These are phyloP conservation scores for Volvox reticuliferus DNA, from an alignment of 139 green algal species.

Conservation along the genomic window DNA sequence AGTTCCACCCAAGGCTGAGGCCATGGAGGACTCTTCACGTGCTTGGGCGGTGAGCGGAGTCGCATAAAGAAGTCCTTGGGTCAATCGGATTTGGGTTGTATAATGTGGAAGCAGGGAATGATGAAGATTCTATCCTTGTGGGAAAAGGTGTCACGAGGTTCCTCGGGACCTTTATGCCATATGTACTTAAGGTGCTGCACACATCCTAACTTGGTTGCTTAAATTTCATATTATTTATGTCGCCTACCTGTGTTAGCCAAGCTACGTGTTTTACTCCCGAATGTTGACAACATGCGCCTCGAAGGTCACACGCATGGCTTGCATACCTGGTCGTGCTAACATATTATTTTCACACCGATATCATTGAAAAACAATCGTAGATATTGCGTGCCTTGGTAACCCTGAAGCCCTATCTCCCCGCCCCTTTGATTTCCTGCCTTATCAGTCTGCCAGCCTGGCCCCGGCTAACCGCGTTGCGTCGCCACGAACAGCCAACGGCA, in stretches of 20 bases:
- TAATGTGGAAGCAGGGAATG: not conserved
- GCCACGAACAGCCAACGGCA: conserved; percentile 6
- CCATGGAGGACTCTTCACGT: conserved; percentile 25
- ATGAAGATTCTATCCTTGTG: not conserved
- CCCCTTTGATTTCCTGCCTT: not conserved
- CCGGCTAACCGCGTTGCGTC: not conserved
- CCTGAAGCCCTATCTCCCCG: not conserved
- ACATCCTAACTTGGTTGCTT: not conserved
- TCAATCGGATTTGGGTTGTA: not conserved
- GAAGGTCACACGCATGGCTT: not conserved
- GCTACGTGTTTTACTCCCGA: too few relatives aligned
- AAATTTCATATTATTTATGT: not conserved
- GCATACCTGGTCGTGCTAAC: not conserved
- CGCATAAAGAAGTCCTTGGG: not conserved
- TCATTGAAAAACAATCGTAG: not conserved
- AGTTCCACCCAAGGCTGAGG: not conserved
- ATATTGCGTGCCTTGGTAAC: not conserved
- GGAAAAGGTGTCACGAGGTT: not conserved
- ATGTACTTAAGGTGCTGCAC: not conserved
- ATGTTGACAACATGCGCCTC: conserved; percentile 26
- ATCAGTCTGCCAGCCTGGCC: conserved; percentile 25
- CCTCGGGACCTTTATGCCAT: not conserved
- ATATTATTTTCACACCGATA: not conserved
- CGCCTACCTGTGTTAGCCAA: too few relatives aligned
- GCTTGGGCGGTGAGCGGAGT: conserved; percentile 6